Evolutionary conservation across 2,329 filamentous ascomycete species (phyloP).

Genomic region (Ustulina deusta): DNA sequence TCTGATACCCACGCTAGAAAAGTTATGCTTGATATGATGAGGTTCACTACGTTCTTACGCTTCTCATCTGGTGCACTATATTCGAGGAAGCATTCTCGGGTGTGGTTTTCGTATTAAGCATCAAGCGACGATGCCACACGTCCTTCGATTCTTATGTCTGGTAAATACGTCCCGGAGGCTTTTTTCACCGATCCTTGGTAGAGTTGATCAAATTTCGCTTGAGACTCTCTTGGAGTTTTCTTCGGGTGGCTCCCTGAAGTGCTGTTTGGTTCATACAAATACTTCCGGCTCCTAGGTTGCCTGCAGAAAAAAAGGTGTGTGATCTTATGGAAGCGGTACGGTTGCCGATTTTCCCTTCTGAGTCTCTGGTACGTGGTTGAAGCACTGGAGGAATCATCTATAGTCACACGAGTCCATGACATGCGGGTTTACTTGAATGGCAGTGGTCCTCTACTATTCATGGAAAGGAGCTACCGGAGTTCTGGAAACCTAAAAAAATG

Average conservation of each 20-base stretch:
- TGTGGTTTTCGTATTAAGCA: conserved; percentile 13
- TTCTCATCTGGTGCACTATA: conserved; percentile 13
- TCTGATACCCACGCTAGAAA: conserved; percentile 18
- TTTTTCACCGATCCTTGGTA: neutral
- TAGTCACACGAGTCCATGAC: conserved; percentile 31
- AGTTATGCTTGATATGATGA: conserved; percentile 9
- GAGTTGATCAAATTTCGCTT: neutral
- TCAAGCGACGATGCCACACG: conserved; percentile 21
- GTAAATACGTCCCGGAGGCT: conserved; percentile 3
- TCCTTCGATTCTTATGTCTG: conserved; percentile 14
- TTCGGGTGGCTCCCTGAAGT: neutral
- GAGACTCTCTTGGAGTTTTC: neutral
- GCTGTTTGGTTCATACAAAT: neutral
- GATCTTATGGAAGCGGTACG: conserved; percentile 3
- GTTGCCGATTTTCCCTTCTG: neutral
- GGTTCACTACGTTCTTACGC: conserved; percentile 14
- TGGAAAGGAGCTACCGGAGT: conserved; percentile 26
- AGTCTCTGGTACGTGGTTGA: conserved; percentile 10
- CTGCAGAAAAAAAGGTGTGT: neutral
- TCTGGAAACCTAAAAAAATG: conserved; percentile 24
- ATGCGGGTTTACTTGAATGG: conserved; percentile 21
- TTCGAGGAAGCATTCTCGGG: conserved; percentile 1
- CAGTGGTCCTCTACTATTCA: conserved; percentile 10
- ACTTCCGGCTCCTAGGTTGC: neutral
- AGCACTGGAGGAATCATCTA: conserved; percentile 9